phyloP scores from a whole-genome alignment of 2,329 filamentous ascomycete species.

The Cladobotryum protrusum region DNA sequence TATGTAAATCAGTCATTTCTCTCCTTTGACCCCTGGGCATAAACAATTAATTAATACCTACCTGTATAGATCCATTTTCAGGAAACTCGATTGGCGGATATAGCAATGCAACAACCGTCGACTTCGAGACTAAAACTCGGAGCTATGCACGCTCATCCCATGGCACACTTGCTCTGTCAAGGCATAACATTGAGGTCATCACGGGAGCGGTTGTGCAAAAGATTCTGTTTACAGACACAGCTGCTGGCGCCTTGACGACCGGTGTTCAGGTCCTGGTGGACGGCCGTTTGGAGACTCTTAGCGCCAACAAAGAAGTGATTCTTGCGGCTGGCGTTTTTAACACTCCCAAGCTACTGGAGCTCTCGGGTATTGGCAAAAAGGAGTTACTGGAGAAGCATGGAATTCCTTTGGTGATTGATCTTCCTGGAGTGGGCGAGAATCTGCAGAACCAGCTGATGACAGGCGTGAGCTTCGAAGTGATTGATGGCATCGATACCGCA shows the following conservation, averaged over 20 bases:
- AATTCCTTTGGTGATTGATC: conserved; percentile 26
- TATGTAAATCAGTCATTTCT: too few relatives aligned
- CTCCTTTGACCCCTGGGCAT: too few relatives aligned
- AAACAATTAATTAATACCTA: too few relatives aligned
- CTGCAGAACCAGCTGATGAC: conserved; percentile 27
- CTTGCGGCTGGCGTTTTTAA: conserved; percentile 37
- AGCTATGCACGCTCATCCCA: too few relatives aligned
- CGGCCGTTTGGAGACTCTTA: conserved; percentile 7
- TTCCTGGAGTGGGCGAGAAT: conserved; percentile 33
- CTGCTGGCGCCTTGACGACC: conserved; percentile 2
- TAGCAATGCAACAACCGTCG: too few relatives aligned
- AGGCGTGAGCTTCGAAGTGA: conserved; percentile 26
- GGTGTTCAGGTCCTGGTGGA: conserved; percentile 1
- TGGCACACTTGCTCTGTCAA: too few relatives aligned
- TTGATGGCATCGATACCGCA: conserved; percentile 21
- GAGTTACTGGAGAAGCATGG: conserved; percentile 26
- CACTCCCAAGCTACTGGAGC: conserved; percentile 37
- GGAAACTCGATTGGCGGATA: too few relatives aligned
- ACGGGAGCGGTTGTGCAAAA: too few relatives aligned
- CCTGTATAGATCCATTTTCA: too few relatives aligned
- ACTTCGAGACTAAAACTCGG: too few relatives aligned
- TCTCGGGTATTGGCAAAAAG: conserved; percentile 35
- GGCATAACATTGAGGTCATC: too few relatives aligned
- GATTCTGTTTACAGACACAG: too few relatives aligned
- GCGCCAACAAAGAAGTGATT: conserved; percentile 34